Conservation (phyloP, 495 filamentous ascomycete genomes). For the Xylaria telfairii region DNA sequence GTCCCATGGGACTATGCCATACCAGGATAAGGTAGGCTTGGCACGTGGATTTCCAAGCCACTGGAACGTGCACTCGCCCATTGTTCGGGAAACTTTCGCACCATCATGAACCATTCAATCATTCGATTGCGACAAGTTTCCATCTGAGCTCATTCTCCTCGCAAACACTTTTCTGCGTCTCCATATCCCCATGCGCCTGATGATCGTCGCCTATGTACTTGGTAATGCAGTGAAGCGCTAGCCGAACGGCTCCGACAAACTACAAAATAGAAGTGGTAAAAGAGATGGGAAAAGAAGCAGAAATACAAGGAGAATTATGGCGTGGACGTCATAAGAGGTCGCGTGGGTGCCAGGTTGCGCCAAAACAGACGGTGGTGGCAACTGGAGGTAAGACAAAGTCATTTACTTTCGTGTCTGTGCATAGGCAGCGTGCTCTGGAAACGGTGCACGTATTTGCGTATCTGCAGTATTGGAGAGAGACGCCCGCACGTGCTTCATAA, state of each 20-base stretch:
- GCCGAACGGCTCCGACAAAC: background rate
- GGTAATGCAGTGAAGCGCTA: background rate
- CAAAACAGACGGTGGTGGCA: background rate
- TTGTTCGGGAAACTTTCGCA: background rate
- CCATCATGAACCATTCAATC: background rate
- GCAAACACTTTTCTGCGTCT: background rate
- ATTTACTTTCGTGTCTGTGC: background rate
- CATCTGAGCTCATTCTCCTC: background rate
- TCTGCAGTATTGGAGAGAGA: background rate
- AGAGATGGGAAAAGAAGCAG: no score
- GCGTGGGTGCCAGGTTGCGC: background rate
- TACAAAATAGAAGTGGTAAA: background rate
- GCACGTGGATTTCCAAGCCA: background rate
- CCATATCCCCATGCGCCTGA: no score
- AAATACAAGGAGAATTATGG: background rate
- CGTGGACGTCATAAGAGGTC: background rate
- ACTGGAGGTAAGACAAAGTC: no score
- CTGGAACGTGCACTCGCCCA: background rate
- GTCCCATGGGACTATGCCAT: background rate
- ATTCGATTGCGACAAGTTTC: background rate
- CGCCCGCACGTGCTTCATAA: background rate
- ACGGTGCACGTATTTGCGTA: background rate
- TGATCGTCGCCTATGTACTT: background rate
- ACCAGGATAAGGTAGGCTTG: background rate
- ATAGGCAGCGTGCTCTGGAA: background rate